Evolutionary conservation across 306 rosid genomes (phyloP), one percentile per base, ranked within the genome.

Genomic region (Vicia villosa): DNA sequence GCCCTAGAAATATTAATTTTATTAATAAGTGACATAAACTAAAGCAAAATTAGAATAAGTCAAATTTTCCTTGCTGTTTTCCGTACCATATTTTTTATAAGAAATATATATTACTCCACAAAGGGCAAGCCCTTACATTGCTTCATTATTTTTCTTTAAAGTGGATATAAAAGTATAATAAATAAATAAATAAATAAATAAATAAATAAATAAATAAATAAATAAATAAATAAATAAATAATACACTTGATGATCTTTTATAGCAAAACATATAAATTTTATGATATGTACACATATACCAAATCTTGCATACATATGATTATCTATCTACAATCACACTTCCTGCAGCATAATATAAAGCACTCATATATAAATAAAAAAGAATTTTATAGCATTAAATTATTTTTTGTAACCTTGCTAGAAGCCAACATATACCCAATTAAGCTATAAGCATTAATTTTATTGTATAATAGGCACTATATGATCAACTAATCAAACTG

Each of bases 401-500:
- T 34, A 10, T 10, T 7, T 56, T 32, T 52, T 60, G 62, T 46
- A 66, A 70, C 40, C 50, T 55, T 49, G 55, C 9, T 5, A 34
- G 2, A 16, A 69, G 74, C 77, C 74, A 14, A 54, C 64, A 47
- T 19, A 42, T 22, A 61, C 14, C 55, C 79, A 71, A 78, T 74
- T 74, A 68, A 71, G 32, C 81, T 49, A 68, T 26, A 71, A 62
- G 70, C 83, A 83, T 83, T 80, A 76, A 51, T 72, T 70, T 74
- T 63, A 24, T 58, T n/a, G 56, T 13, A 26, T 51, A 50, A 63
- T 81, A 74, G 74, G 74, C 80, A 13, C 61, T 52, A 21, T 79
- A 12, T 40, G 50, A 77, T 8, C 66, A 77, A 78, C 89, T 75
- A 85, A 87, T 85, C 64, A 66, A 58, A 66, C 46, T 45, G 34